Conservation (phyloP, 2,329 filamentous ascomycete species). For the Colletotrichum trifolii region DNA sequence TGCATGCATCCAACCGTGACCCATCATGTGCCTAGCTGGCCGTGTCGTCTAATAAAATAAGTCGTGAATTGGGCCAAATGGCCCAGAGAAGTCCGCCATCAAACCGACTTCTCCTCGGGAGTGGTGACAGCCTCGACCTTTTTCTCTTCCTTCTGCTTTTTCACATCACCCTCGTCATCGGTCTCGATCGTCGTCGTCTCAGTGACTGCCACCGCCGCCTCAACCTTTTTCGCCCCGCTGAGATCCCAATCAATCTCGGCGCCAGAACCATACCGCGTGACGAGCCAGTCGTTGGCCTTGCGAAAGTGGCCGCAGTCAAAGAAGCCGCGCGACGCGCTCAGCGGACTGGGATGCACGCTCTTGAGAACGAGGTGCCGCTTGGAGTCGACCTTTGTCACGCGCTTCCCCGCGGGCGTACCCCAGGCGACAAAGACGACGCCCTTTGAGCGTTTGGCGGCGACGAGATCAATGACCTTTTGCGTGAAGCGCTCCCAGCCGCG, state of each 20-base stretch:
- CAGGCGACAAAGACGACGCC: slow-evolving; percentile 97
- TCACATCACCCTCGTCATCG: neutral
- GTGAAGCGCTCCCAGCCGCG: slow-evolving; percentile 95
- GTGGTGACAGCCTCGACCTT: slow-evolving; percentile 39
- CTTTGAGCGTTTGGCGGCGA: slow-evolving; percentile 78
- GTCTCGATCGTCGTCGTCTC: slow-evolving; percentile 35
- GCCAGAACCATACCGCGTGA: slow-evolving; percentile 79
- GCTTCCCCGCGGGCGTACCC: slow-evolving; percentile 85
- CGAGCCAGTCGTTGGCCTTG: slow-evolving; percentile 87
- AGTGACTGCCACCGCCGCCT: slow-evolving; percentile 19
- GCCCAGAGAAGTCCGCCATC: neutral
- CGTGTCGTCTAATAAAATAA: slow-evolving; percentile 23
- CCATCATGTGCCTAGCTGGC: slow-evolving; percentile 15
- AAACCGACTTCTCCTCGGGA: slow-evolving; percentile 33
- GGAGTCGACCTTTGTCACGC: slow-evolving; percentile 78
- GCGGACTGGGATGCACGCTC: slow-evolving; percentile 91
- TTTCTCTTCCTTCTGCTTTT: slow-evolving; percentile 38
- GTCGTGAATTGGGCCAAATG: slow-evolving; percentile 2
- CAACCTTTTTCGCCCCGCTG: slow-evolving; percentile 39
- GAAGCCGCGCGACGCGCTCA: slow-evolving; percentile 86
- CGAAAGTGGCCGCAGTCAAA: slow-evolving; percentile 86
- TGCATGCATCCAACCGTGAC: slow-evolving; percentile 19
- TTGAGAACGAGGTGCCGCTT: slow-evolving; percentile 84
- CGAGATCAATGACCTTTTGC: slow-evolving; percentile 88
- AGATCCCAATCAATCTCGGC: slow-evolving; percentile 88